Conservation (phyloP, 768 basidiomycete genomes). For the Collybia nuda region DNA sequence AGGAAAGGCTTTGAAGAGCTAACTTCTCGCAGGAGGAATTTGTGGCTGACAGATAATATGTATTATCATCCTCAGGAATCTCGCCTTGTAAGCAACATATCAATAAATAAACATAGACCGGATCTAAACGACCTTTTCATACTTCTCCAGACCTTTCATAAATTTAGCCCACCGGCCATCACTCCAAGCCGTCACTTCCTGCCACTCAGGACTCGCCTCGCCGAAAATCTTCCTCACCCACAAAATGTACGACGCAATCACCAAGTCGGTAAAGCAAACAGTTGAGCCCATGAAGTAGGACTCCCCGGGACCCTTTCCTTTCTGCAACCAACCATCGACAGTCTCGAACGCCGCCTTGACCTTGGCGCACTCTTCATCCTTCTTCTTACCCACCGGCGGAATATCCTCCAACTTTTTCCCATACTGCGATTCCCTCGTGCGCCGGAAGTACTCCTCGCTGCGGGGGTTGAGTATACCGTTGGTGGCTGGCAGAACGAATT, state of each 20-base stretch:
- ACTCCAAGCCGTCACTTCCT: background rate
- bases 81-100: no score
- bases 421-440: background rate
- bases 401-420: background rate
- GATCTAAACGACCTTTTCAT: background rate
- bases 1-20: no score
- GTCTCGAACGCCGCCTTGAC: background rate
- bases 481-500: conserved; percentile 2
- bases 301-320: background rate
- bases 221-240: conserved; percentile 1
- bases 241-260: background rate
- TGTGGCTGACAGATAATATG: no score
- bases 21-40: no score
- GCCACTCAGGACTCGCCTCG: conserved; percentile 1
- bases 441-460: conserved; percentile 9
- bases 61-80: no score
- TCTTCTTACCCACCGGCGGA: background rate
- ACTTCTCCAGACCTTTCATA: background rate
- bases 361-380: background rate
- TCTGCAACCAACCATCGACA: background rate
- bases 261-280: conserved; percentile 1
- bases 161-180: background rate
- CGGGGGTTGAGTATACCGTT: conserved; percentile 6
- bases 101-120: no score
- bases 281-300: background rate